These are phyloP conservation scores for Cenchrus purpureus DNA, from an alignment of 176 grass and related monocot genomes.

Conservation along the genomic window DNA sequence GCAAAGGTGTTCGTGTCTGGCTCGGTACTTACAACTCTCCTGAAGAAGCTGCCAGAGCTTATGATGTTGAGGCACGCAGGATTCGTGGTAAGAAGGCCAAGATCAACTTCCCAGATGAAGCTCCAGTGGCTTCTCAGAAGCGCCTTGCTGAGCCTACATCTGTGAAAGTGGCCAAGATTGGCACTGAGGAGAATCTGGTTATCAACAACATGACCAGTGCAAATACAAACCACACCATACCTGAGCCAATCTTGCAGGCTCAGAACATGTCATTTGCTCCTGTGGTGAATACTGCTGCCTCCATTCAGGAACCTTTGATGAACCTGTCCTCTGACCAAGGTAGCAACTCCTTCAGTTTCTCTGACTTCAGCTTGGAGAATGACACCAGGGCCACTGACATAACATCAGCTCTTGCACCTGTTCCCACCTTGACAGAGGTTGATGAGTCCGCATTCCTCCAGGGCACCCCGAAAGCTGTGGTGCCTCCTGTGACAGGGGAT, in stretches of 20 bases:
- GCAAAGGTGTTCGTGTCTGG: constrained; percentile 93
- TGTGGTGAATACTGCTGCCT: constrained; percentile 19
- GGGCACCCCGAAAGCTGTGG: neutral
- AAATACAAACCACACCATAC: constrained; percentile 32
- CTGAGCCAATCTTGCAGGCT: constrained; percentile 43
- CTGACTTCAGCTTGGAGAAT: constrained; percentile 51
- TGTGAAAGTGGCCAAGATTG: constrained; percentile 24
- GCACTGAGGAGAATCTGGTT: constrained; percentile 36
- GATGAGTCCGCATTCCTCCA: constrained; percentile 40
- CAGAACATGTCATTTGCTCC: constrained; percentile 36
- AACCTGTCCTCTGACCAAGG: constrained; percentile 77
- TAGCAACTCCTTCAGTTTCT: constrained; percentile 60
- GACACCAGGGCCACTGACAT: constrained; percentile 47
- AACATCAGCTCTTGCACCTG: constrained; percentile 42
- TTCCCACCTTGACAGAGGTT: constrained; percentile 27
- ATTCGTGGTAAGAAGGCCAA: constrained; percentile 98
- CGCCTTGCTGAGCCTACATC: neutral
- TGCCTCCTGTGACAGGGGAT: constrained; percentile 35
- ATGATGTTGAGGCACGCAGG: constrained; percentile 81
- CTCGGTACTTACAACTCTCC: constrained; percentile 92
- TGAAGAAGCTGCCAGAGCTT: constrained; percentile 95
- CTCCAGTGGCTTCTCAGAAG: constrained; percentile 39
- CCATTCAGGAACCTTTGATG: constrained; percentile 35
- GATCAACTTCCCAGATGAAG: constrained; percentile 84
- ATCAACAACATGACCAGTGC: constrained; percentile 33